phyloP scores from a whole-genome alignment of 306 rosid genomes.

The cucumber (Cucumis sativus) region Cucumber_9930_V3 NC_026656.2:8559001-8559500 shows the following conservation, averaged over 20 bases:
- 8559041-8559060: not conserved
- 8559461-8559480: slow-evolving; percentile 39
- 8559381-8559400: slow-evolving; percentile 20
- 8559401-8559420: slow-evolving; percentile 30
- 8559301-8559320: not conserved
- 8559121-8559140: not conserved
- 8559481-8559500: slow-evolving; percentile 53
- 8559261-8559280: not conserved
- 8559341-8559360: slow-evolving; percentile 29
- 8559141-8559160: not conserved
- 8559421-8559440: slow-evolving; percentile 50
- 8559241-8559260: not conserved
- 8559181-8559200: not conserved
- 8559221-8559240: not conserved
- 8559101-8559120: not conserved
- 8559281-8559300: not conserved
- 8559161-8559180: not conserved
- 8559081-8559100: not conserved
- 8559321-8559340: slow-evolving; percentile 1
- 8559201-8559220: not conserved
- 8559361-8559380: slow-evolving; percentile 38
- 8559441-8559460: slow-evolving; percentile 36
- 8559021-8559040: not conserved
- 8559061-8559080: not conserved
- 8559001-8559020: not conserved